phyloP scores from a whole-genome alignment of 108 stramenopile species.

The Mediolabrus comicus region DNA sequence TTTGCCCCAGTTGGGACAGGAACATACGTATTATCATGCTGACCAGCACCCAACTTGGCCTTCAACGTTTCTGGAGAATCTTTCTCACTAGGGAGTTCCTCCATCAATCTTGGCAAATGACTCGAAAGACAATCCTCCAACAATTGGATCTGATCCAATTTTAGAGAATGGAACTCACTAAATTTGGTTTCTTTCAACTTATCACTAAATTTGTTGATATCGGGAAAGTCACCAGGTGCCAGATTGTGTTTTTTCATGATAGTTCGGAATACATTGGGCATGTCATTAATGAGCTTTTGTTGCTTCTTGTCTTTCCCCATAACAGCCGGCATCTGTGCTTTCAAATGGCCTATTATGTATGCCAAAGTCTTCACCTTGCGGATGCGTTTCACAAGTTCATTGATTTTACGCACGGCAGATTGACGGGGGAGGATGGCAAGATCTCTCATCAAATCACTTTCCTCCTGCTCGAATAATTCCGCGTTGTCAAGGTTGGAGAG shows the following conservation, averaged over 20 bases:
- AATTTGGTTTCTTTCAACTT: conserved; percentile 82
- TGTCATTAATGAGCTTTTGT: conserved; percentile 87
- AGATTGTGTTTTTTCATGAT: conserved; percentile 91
- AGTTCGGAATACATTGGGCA: conserved; percentile 93
- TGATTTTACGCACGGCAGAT: conserved; percentile 95
- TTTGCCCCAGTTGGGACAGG: conserved; percentile 63
- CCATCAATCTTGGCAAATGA: conserved; percentile 66
- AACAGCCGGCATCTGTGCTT: conserved; percentile 94
- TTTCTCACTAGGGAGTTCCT: conserved; percentile 80
- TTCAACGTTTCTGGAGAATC: conserved; percentile 80
- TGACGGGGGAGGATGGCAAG: conserved; percentile 92
- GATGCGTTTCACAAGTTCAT: conserved; percentile 98
- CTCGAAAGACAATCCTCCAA: conserved; percentile 48
- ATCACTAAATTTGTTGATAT: conserved; percentile 70
- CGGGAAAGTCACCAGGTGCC: conserved; percentile 90
- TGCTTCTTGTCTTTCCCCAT: conserved; percentile 98
- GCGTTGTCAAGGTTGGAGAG: conserved; percentile 84
- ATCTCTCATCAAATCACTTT: conserved; percentile 94
- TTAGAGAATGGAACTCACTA: conserved; percentile 64
- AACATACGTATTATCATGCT: background rate
- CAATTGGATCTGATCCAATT: conserved; percentile 39
- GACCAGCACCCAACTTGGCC: conserved; percentile 54
- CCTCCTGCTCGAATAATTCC: conserved; percentile 86
- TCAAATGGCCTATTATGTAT: conserved; percentile 93
- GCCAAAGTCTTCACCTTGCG: conserved; percentile 94